phyloP scores from a whole-genome alignment of 495 filamentous ascomycete species.

The Amorphotheca resinae region DNA sequence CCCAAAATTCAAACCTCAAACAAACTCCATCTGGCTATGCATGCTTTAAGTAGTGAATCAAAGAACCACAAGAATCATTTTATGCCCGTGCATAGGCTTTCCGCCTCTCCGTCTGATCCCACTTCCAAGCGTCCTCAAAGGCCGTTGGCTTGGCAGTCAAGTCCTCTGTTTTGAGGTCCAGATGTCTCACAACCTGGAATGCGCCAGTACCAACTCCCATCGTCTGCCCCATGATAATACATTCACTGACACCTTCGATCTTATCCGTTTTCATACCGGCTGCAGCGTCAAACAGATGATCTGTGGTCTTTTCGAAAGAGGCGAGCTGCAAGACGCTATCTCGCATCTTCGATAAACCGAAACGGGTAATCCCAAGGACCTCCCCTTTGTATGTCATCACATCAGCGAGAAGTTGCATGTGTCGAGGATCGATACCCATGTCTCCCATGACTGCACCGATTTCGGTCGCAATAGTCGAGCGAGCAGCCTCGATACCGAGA shows the following conservation, averaged over 20 bases:
- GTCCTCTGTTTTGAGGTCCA: conserved; percentile 55
- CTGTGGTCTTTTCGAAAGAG: conserved; percentile 96
- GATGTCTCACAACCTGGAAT: conserved; percentile 68
- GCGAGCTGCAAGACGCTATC: conserved; percentile 90
- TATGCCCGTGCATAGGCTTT: conserved; percentile 5
- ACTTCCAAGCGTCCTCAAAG: conserved; percentile 66
- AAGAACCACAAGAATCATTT: neutral
- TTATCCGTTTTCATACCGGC: conserved; percentile 75
- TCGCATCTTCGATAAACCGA: conserved; percentile 93
- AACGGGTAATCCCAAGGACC: conserved; percentile 93
- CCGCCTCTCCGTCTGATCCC: conserved; percentile 15
- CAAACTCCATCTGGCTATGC: conserved; percentile 7
- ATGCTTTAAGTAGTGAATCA: conserved; percentile 1
- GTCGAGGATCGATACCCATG: conserved; percentile 95
- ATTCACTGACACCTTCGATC: conserved; percentile 89
- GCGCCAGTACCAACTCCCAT: conserved; percentile 85
- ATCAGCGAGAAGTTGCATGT: conserved; percentile 97
- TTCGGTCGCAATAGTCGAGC: conserved; percentile 68
- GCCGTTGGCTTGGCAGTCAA: conserved; percentile 49
- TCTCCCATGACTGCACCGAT: conserved; percentile 71
- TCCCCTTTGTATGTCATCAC: conserved; percentile 99
- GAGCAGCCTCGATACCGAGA: conserved; percentile 93
- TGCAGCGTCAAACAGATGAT: conserved; percentile 94
- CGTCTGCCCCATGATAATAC: conserved; percentile 95
- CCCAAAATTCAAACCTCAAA: no score